Conservation (phyloP, 73 alveolate species). For the Tetrahymena borealis region DNA sequence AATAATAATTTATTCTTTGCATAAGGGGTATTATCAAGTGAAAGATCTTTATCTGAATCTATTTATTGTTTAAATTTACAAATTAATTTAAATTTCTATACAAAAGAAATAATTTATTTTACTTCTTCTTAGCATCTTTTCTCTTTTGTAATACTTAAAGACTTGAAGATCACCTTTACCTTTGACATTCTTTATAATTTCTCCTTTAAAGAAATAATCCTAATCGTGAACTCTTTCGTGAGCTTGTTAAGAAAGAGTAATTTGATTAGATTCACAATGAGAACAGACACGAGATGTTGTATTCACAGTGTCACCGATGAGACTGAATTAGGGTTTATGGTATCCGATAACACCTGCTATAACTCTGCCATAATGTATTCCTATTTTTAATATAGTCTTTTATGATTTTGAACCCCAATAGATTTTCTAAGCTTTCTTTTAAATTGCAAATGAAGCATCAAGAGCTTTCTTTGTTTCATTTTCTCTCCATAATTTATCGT, state of each 20-base stretch:
- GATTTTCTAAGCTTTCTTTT: conserved; percentile 9
- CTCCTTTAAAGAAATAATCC: not conserved
- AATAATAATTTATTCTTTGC: not conserved
- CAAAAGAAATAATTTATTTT: not conserved
- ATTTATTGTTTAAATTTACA: not conserved
- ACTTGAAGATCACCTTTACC: conserved; percentile 48
- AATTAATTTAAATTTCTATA: not conserved
- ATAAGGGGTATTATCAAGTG: not conserved
- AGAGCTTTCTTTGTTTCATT: not conserved
- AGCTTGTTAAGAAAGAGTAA: not conserved
- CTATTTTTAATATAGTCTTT: not conserved
- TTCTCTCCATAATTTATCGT: conserved; percentile 3
- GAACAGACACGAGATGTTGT: conserved; percentile 85
- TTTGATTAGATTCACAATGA: not conserved
- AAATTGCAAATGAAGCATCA: conserved; percentile 19
- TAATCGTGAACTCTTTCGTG: conserved; percentile 7
- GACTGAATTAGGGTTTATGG: conserved; percentile 82
- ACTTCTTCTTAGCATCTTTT: not conserved
- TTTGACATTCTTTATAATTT: conserved; percentile 24
- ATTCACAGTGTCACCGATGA: conserved; percentile 85
- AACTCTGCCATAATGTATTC: conserved; percentile 28
- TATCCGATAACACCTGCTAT: conserved; percentile 90
- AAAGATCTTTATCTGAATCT: not conserved
- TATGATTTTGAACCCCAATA: conserved; percentile 19
- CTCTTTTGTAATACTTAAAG: not conserved